These are phyloP conservation scores for Dendrobium officinale DNA, from an alignment of 106 monocot genomes.

Conservation along the genomic window DNA sequence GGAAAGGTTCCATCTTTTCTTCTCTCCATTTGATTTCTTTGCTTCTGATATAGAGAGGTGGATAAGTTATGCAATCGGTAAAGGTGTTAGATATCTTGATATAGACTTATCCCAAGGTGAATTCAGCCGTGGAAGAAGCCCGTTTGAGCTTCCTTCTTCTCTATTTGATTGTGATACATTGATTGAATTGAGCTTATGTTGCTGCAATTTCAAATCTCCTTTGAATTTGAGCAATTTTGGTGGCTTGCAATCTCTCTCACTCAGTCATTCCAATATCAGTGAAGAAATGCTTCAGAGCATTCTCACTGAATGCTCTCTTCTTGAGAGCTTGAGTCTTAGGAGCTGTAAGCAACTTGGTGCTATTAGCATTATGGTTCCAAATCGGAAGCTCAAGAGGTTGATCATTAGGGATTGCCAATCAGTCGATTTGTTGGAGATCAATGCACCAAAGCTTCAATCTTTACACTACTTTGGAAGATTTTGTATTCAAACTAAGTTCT, in stretches of 20 bases:
- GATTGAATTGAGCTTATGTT: constrained; percentile 20
- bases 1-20: constrained; percentile 20
- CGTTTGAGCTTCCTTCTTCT: constrained; percentile 9
- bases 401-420: constrained; percentile 8
- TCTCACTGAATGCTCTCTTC: constrained; percentile 1
- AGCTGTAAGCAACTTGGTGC: constrained; percentile 7
- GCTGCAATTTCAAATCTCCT: constrained; percentile 3
- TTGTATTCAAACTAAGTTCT: constrained; percentile 1
- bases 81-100: constrained; percentile 26
- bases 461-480: constrained; percentile 11
- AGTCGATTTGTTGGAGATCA: constrained; percentile 7
- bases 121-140: constrained; percentile 7
- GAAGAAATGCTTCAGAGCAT: constrained; percentile 5
- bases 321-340: constrained; percentile 11
- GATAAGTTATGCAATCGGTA: constrained; percentile 15
- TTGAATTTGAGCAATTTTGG: constrained; percentile 9
- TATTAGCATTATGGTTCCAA: neutral
- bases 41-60: constrained; percentile 16
- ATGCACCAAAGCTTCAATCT: constrained; percentile 18
- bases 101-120: constrained; percentile 25
- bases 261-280: constrained; percentile 8
- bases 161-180: constrained; percentile 18
- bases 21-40: constrained; percentile 28
- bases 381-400: constrained; percentile 15
- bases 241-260: constrained; percentile 1